These are phyloP conservation scores for Clavaria fumosa DNA, from an alignment of 768 basidiomycete genomes.

Conservation along the genomic window DNA sequence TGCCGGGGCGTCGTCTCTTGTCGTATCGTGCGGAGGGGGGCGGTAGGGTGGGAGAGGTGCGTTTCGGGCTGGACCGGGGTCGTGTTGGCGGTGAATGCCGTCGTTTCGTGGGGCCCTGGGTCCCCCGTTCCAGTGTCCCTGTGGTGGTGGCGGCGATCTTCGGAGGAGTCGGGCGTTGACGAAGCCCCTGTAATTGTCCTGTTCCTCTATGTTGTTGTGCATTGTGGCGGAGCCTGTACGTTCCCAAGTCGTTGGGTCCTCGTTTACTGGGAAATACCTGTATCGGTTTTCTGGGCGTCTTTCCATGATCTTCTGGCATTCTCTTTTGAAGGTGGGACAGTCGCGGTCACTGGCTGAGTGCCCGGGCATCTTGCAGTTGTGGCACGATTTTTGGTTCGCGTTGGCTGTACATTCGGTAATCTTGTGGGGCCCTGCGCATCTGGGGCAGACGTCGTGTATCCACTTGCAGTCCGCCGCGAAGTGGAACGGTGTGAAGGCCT, in stretches of 20 bases:
- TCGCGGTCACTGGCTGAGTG: neutral
- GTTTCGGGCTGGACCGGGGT: no score
- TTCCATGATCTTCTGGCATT: neutral
- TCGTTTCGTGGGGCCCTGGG: no score
- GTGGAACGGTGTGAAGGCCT: neutral
- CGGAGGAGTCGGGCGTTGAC: no score
- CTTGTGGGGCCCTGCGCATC: neutral
- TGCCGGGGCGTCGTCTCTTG: no score
- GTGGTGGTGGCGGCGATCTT: no score
- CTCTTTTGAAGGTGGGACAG: neutral
- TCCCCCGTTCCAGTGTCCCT: no score
- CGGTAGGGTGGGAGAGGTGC: no score
- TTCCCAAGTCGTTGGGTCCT: neutral
- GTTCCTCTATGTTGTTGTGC: neutral
- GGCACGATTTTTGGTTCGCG: neutral
- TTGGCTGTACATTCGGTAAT: neutral
- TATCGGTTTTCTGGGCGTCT: neutral
- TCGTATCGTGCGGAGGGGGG: no score
- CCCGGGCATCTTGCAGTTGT: neutral
- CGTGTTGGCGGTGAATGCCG: no score
- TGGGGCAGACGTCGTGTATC: neutral
- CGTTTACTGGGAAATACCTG: neutral
- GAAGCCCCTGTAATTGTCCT: no score
- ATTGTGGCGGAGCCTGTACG: neutral
- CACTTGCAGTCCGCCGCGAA: neutral